phyloP scores from a whole-genome alignment of 768 basidiomycete genomes.

The Cyathus striatus region DNA sequence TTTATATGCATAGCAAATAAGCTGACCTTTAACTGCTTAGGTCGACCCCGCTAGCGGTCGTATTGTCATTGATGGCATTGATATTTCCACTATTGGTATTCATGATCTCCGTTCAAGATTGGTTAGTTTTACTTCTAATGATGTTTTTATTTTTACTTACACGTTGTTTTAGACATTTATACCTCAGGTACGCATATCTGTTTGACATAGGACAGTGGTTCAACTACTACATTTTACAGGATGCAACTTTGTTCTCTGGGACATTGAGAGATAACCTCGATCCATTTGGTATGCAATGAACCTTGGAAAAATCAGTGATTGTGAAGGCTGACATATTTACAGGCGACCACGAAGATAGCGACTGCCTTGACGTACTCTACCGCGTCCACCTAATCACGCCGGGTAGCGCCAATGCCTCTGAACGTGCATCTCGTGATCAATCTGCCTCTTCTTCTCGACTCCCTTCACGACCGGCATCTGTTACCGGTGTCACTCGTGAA shows the following conservation, averaged over 20 bases:
- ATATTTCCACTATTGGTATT: slow-evolving; percentile 80
- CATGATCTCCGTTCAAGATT: slow-evolving; percentile 77
- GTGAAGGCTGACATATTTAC: background rate
- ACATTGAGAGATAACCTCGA: slow-evolving; percentile 73
- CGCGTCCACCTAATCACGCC: slow-evolving; percentile 75
- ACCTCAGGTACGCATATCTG: slow-evolving; percentile 40
- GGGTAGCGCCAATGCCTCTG: too few relatives aligned
- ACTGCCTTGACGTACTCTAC: slow-evolving; percentile 74
- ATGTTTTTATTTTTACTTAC: slow-evolving; percentile 5
- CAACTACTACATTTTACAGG: slow-evolving; percentile 34
- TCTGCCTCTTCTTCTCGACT: slow-evolving; percentile 47
- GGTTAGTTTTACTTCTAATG: slow-evolving; percentile 24
- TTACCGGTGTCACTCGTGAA: too few relatives aligned
- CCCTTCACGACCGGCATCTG: too few relatives aligned
- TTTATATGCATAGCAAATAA: too few relatives aligned
- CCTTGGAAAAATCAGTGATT: background rate
- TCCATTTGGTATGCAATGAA: slow-evolving; percentile 48
- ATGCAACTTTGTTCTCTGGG: slow-evolving; percentile 77
- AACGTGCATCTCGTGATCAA: slow-evolving; percentile 42
- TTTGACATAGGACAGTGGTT: background rate
- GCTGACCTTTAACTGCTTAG: slow-evolving; percentile 30
- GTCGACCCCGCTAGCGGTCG: slow-evolving; percentile 72
- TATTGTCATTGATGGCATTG: slow-evolving; percentile 84
- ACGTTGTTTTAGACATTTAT: slow-evolving; percentile 59
- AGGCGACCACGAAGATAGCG: slow-evolving; percentile 76